Evolutionary conservation across 768 basidiomycete species (phyloP), one percentile per base, ranked within the genome.

Genomic region (Lactarius hengduanensis): DNA sequence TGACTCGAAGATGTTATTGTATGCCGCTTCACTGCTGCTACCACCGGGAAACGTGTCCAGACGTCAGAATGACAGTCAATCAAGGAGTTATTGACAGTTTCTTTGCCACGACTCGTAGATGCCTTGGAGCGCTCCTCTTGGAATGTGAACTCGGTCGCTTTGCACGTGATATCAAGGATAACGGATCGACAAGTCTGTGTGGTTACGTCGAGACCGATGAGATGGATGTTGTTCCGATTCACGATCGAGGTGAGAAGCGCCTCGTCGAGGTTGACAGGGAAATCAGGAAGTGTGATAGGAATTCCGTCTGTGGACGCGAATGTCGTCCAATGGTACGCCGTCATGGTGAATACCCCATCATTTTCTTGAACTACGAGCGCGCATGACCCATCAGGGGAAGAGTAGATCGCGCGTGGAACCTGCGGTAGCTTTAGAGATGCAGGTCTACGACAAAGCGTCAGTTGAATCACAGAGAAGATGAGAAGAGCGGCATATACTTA

Each of bases 351-450:
- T 3, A 18, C 15, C 0, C 50, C 56, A 10, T 67, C 36, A 7
- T 47, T 34, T 28, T 69, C 36, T 26, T 78, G 76, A 4, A 77
- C 65, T 2, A 78, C 73, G 32, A 86, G 57, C n/a, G 85, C 68
- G 68, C 84, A 86, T 30, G 86, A 77, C 0, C 84, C 85, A 69
- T 87, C 85, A 0, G 85, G 84, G 0, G 85, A 79, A 1, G 84
- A 80, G 71, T 75, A 75, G 13, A 81, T 73, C 20, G 69, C 73
- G 18, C 62, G 66, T 0, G 83, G 83, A 1, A 73, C 59, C 18
- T 71, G 66, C 0, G 73, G 67, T 2, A 86, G 73, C 16, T 78
- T 73, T 2, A 85, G 68, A 0, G 79, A 76, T 0, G 83, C 81
- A 4, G 83, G 82, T 36, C 85, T 85, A 26, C 16, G 16, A 40